phyloP scores from a whole-genome alignment of 1,139 yeast species.

The Taphrina communis region DNA sequence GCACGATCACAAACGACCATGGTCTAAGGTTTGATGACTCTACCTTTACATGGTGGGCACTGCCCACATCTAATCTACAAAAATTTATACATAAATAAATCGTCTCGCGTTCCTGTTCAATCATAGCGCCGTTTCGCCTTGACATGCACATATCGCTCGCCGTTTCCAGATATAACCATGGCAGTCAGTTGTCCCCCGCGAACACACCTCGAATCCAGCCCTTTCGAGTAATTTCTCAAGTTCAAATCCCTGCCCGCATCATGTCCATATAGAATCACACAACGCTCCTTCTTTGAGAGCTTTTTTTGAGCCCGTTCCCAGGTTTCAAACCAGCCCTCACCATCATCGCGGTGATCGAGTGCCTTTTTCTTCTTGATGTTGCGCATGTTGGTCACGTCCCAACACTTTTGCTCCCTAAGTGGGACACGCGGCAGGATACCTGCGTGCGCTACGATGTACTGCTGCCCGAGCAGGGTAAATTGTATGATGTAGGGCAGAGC shows the following conservation, averaged over 20 bases:
- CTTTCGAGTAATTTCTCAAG: constrained; percentile 68
- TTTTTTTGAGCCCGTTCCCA: constrained; percentile 63
- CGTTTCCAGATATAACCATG: constrained; percentile 54
- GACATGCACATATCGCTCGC: constrained; percentile 37
- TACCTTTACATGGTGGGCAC: too few species aligned
- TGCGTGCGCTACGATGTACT: constrained; percentile 32
- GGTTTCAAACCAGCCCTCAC: constrained; percentile 32
- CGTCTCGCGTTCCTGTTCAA: neutral
- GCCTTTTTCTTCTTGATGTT: constrained; percentile 28
- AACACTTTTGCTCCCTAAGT: constrained; percentile 26
- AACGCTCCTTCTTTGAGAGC: constrained; percentile 50
- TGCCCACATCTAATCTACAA: neutral
- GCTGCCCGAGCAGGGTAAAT: constrained; percentile 2
- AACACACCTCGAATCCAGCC: constrained; percentile 83
- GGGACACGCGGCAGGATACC: constrained; percentile 15
- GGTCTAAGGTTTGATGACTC: too few species aligned
- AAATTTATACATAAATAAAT: neutral
- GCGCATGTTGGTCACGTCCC: constrained; percentile 40
- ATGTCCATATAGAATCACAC: constrained; percentile 80
- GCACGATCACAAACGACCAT: too few species aligned
- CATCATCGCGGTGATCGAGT: constrained; percentile 26
- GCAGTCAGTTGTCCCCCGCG: constrained; percentile 75
- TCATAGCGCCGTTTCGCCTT: constrained; percentile 34
- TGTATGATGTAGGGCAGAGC: constrained; percentile 32
- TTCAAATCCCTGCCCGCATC: constrained; percentile 81